phyloP scores from a whole-genome alignment of 345 rosid genomes.

The Hypericum perforatum region DNA sequence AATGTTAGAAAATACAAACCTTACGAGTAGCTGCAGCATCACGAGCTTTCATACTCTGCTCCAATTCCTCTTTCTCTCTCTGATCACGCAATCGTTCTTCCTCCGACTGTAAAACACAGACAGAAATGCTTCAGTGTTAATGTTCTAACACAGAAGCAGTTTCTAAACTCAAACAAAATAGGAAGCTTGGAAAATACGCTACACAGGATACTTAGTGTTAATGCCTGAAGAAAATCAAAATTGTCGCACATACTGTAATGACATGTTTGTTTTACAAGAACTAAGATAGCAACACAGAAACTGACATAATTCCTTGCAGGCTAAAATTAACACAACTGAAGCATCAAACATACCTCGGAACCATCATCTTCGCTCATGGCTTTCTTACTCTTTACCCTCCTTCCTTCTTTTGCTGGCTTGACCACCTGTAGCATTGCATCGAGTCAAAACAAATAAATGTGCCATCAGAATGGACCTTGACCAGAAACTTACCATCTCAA shows the following conservation, averaged over 20 bases:
- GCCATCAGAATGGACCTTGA: constrained; percentile 12
- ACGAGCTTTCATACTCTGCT: constrained; percentile 68
- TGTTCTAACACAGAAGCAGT: too few species aligned
- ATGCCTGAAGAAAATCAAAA: too few species aligned
- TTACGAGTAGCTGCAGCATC: constrained; percentile 77
- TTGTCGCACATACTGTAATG: too few species aligned
- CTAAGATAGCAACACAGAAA: too few species aligned
- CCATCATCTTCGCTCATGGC: constrained; percentile 49
- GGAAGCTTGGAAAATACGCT: too few species aligned
- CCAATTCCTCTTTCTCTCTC: constrained; percentile 81
- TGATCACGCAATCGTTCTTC: constrained; percentile 90
- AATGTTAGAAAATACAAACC: constrained; percentile 24
- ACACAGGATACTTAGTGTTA: too few species aligned
- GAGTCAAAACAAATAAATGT: constrained; percentile 3
- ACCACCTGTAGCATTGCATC: constrained; percentile 39
- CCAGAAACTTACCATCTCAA: constrained; percentile 15
- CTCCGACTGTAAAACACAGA: constrained; percentile 52
- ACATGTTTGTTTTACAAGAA: too few species aligned
- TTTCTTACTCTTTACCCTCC: constrained; percentile 47
- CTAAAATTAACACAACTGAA: constrained; percentile 1
- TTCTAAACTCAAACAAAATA: too few species aligned
- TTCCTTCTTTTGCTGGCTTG: constrained; percentile 30
- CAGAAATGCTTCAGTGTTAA: too few species aligned
- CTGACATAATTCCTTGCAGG: too few species aligned
- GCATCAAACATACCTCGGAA: constrained; percentile 56